Conservation (phyloP, 1,139 yeast genomes). For the Torulaspora pretoriensis region DNA sequence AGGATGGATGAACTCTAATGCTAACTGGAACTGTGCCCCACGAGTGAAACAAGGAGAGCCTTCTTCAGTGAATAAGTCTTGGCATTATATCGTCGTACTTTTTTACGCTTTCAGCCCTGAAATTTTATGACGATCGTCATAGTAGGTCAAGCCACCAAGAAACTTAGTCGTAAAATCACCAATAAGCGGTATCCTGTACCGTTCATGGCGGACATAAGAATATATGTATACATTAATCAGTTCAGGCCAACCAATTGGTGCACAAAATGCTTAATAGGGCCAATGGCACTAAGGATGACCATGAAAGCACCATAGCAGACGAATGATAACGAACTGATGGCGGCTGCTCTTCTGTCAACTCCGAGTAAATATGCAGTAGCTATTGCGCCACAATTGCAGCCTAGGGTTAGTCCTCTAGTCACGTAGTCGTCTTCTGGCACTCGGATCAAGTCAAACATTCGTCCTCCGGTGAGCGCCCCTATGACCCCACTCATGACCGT, state of each 20-base stretch:
- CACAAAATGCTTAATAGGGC: slow-evolving; percentile 19
- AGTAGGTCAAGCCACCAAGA: not conserved
- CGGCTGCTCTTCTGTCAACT: slow-evolving; percentile 75
- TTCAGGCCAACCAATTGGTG: slow-evolving; percentile 14
- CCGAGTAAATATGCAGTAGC: slow-evolving; percentile 72
- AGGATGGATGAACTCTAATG: not conserved
- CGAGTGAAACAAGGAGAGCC: not conserved
- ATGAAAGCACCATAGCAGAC: slow-evolving; percentile 68
- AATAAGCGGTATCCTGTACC: too few species aligned
- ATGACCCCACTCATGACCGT: slow-evolving; percentile 74
- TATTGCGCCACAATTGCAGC: slow-evolving; percentile 76
- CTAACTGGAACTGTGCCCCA: not conserved
- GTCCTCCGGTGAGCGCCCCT: slow-evolving; percentile 69
- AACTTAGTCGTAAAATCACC: too few species aligned
- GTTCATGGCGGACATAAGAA: too few species aligned
- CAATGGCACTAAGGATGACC: slow-evolving; percentile 58
- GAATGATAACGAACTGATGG: slow-evolving; percentile 68
- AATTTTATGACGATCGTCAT: not conserved
- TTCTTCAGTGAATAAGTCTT: not conserved
- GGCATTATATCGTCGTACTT: not conserved
- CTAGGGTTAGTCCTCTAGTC: slow-evolving; percentile 70
- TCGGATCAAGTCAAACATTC: slow-evolving; percentile 42
- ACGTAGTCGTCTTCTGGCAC: slow-evolving; percentile 63
- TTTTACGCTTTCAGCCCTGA: slow-evolving; percentile 6
- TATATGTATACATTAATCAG: not conserved